Base-by-base conservation (phyloP, 2,329 filamentous ascomycete species). In the Pyrenophora teres region DNA sequence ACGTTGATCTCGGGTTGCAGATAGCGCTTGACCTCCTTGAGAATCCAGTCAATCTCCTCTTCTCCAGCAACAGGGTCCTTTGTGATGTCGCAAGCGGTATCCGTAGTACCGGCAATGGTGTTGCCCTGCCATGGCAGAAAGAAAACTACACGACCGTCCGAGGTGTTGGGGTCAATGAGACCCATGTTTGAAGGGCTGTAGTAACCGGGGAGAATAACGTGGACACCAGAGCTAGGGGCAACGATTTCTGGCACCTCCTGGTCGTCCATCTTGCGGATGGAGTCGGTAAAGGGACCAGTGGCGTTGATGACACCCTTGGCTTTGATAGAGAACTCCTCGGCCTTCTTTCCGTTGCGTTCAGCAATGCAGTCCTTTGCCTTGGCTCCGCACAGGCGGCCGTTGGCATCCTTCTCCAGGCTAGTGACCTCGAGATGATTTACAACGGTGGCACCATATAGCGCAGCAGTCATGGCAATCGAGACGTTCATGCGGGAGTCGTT, bases 401-500 rank as follows among this genome's bases (percentile, higher is more conserved):
- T 79, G 3, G 80, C 83, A 69, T 93, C 86, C 74, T 93, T 95
- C 57, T 87, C 82, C 33, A 96, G 79, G 36, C 82, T 78, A 5
- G 87, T 92, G 46, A 95, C 89, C 72, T 94, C 89, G 66, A 91
- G 78, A 74, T 96, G 89, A 74, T 93, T 95, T 53, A 91, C 84
- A 33, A 94, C 83, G 3, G 89, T 95, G 48, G 86, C 85, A 27
- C 90, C 90, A 70, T 94, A 95, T 37, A 95, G 78, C n/a, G 90
- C 89, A 49, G 90, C 90, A 15, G 91, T 95, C 85, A 93, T 90
- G 16, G 89, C 90, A 50, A 95, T 80, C 7, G 89, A 92, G 23
- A 94, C 88, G 69, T 95, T 95, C 90, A 96, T 95, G 42, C 91
- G 85, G 16, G 90, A 94, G 74, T 96, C 91, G 69, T 96, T 96